Evolutionary conservation across 495 filamentous ascomycete genomes (phyloP).

Genomic region (Delitschia confertaspora): DNA sequence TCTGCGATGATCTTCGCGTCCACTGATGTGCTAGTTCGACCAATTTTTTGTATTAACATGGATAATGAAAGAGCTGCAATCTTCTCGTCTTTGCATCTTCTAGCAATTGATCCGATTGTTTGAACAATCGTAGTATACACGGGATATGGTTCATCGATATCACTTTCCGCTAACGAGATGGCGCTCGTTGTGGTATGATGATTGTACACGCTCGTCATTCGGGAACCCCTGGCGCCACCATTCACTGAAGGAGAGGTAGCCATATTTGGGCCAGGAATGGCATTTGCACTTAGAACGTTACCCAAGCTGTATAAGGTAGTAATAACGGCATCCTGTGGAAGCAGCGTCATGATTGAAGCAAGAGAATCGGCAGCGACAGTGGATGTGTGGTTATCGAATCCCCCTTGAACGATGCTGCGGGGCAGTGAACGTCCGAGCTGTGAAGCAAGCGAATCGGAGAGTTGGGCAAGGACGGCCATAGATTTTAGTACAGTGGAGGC

Average conservation of each 20-base stretch:
- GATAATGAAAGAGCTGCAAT: constrained; percentile 91
- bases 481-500: constrained; percentile 69
- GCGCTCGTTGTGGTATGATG: constrained; percentile 62
- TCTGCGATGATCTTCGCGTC: constrained; percentile 79
- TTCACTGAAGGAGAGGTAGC: constrained; percentile 26
- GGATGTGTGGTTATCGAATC: constrained; percentile 54
- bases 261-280: constrained; percentile 35
- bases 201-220: constrained; percentile 33
- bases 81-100: constrained; percentile 71
- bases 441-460: constrained; percentile 61
- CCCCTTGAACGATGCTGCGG: constrained; percentile 72
- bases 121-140: constrained; percentile 76
- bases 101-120: constrained; percentile 80
- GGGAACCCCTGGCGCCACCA: constrained; percentile 11
- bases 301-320: constrained; percentile 90
- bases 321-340: constrained; percentile 88
- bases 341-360: constrained; percentile 63
- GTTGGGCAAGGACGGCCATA: constrained; percentile 68
- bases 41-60: constrained; percentile 89
- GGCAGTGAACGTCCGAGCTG: constrained; percentile 73
- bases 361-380: constrained; percentile 71
- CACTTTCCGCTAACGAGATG: constrained; percentile 60
- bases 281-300: constrained; percentile 71
- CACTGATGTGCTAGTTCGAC: constrained; percentile 64
- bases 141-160: constrained; percentile 62